Conservation (phyloP, 1,284 basidiomycete species). For the Irpex sp. region DNA sequence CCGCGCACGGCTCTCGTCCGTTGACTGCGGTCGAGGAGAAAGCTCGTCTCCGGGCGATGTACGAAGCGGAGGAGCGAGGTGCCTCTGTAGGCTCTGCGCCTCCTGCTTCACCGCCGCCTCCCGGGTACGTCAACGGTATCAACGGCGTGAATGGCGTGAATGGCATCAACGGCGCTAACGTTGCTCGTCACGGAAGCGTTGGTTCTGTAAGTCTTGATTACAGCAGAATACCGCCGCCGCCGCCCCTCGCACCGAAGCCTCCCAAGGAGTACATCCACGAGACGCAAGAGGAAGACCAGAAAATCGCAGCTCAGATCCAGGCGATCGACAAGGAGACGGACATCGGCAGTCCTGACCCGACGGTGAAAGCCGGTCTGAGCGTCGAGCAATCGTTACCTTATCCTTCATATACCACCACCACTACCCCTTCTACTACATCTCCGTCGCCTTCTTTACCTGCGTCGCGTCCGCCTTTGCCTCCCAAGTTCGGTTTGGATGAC, state of each 20-base stretch:
- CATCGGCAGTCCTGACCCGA: constrained; percentile 8
- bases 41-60: constrained; percentile 59
- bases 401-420: constrained; percentile 19
- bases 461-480: constrained; percentile 29
- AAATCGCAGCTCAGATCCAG: constrained; percentile 12
- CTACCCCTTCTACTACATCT: constrained; percentile 2
- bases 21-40: constrained; percentile 78
- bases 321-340: constrained; percentile 23
- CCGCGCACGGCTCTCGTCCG: constrained; percentile 30
- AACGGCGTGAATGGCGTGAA: constrained; percentile 5
- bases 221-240: constrained; percentile 36
- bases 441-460: too few relatives aligned
- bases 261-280: constrained; percentile 75
- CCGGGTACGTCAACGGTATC: constrained; percentile 1
- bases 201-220: not conserved
- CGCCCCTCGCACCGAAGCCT: constrained; percentile 68
- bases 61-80: constrained; percentile 48
- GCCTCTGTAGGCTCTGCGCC: not conserved
- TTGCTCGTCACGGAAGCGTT: not conserved
- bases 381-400: not conserved
- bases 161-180: constrained; percentile 2
- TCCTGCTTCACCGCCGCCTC: constrained; percentile 8
- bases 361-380: constrained; percentile 7
- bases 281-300: constrained; percentile 61
- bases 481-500: constrained; percentile 18